These are phyloP conservation scores for Ascochyta fabae DNA, from an alignment of 2,329 filamentous ascomycete genomes.

Conservation along the genomic window DNA sequence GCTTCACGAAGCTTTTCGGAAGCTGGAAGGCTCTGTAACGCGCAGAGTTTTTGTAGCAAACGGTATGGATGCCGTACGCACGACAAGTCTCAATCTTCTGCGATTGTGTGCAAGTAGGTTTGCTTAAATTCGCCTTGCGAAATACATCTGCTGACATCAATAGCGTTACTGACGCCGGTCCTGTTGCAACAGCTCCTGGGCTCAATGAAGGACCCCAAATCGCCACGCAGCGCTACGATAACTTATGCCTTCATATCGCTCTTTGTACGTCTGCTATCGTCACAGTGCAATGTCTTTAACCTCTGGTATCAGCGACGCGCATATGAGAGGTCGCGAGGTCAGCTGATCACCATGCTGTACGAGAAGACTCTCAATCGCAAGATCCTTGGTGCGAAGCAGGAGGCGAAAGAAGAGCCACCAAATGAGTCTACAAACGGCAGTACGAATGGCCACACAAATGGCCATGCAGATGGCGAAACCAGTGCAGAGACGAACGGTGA, in stretches of 20 bases:
- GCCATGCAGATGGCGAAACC: slow-evolving; percentile 22
- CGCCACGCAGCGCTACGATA: slow-evolving; percentile 63
- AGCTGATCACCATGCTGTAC: slow-evolving; percentile 85
- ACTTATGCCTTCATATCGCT: slow-evolving; percentile 71
- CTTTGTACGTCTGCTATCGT: slow-evolving; percentile 64
- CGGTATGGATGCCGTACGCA: slow-evolving; percentile 76
- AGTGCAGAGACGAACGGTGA: slow-evolving; percentile 14
- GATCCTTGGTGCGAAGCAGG: slow-evolving; percentile 47
- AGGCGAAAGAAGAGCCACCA: slow-evolving; percentile 35
- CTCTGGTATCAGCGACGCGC: slow-evolving; percentile 84
- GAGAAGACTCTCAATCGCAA: slow-evolving; percentile 77
- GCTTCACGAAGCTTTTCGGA: slow-evolving; percentile 76
- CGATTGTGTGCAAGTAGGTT: slow-evolving; percentile 63
- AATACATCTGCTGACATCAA: slow-evolving; percentile 2
- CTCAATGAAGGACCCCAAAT: slow-evolving; percentile 64
- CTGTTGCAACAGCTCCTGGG: slow-evolving; percentile 74
- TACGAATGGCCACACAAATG: slow-evolving; percentile 16
- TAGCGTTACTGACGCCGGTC: slow-evolving; percentile 62
- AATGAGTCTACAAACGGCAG: slow-evolving; percentile 24
- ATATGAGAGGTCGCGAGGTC: slow-evolving; percentile 84
- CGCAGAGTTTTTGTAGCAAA: slow-evolving; percentile 75
- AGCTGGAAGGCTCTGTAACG: slow-evolving; percentile 75
- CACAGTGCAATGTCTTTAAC: slow-evolving; percentile 71
- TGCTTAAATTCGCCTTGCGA: not conserved
- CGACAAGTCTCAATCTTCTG: slow-evolving; percentile 68